Conservation (phyloP, 176 grass and related monocot genomes). For the Cenchrus fungigraminus region DNA sequence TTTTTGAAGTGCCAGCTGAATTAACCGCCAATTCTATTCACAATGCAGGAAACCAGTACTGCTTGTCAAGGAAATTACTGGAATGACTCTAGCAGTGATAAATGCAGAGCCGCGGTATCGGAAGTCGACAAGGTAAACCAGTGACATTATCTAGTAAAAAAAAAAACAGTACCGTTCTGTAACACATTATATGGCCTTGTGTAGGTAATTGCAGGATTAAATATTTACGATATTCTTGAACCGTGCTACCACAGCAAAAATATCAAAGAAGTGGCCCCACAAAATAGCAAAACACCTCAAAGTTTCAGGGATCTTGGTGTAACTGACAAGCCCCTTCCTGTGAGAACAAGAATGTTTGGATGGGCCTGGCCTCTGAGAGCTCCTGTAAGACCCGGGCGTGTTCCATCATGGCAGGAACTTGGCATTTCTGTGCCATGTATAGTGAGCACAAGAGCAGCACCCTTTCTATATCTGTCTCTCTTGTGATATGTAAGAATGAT, state of each 20-base stretch:
- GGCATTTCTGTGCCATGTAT: conserved; percentile 68
- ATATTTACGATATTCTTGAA: conserved; percentile 92
- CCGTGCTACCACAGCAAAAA: conserved; percentile 79
- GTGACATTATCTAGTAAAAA: neutral
- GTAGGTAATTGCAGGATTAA: conserved; percentile 60
- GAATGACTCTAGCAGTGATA: conserved; percentile 38
- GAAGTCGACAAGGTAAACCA: conserved; percentile 65
- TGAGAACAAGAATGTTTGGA: conserved; percentile 91
- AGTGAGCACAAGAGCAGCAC: conserved; percentile 43
- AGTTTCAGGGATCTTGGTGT: conserved; percentile 86
- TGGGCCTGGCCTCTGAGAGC: conserved; percentile 92
- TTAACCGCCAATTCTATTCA: conserved; percentile 15
- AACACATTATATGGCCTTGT: conserved; percentile 27
- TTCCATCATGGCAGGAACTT: conserved; percentile 90
- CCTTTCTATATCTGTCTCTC: neutral
- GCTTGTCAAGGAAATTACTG: conserved; percentile 86
- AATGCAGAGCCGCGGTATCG: conserved; percentile 41
- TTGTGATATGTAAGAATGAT: neutral
- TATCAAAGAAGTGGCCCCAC: conserved; percentile 35
- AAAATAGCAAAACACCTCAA: conserved; percentile 49
- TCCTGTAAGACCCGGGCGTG: conserved; percentile 71
- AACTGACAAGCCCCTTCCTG: conserved; percentile 66
- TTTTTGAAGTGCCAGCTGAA: neutral
- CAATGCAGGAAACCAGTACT: conserved; percentile 60
- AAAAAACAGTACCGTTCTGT: neutral